phyloP scores from a whole-genome alignment of 345 rosid genomes.

The Citrus hindsii region DNA sequence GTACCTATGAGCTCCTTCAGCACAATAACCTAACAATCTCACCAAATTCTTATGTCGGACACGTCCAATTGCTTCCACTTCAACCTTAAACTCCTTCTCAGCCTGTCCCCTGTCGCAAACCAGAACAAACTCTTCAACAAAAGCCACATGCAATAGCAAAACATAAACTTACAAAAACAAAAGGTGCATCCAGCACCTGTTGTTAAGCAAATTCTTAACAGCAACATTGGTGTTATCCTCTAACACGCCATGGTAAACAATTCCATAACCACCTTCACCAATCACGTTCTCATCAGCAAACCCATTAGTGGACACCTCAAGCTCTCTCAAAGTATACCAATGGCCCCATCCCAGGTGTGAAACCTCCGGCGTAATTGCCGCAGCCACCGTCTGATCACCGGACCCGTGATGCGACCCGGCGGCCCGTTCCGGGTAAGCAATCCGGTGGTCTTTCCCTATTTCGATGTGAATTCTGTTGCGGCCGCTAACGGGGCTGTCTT shows the following conservation, averaged over 20 bases:
- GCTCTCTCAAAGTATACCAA: conserved; percentile 95
- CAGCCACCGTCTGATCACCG: conserved; percentile 47
- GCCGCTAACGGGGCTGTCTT: conserved; percentile 38
- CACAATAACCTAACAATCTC: conserved; percentile 93
- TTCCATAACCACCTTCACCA: conserved; percentile 98
- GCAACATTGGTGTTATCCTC: conserved; percentile 69
- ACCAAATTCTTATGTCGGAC: conserved; percentile 96
- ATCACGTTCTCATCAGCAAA: conserved; percentile 80
- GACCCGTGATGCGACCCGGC: conserved; percentile 50
- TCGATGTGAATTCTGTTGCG: conserved; percentile 67
- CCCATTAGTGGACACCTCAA: conserved; percentile 69
- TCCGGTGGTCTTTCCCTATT: conserved; percentile 82
- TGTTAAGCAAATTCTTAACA: conserved; percentile 84
- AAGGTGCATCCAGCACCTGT: conserved; percentile 37
- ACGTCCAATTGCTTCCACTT: conserved; percentile 95
- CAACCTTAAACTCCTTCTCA: conserved; percentile 95
- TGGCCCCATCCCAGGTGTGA: conserved; percentile 99
- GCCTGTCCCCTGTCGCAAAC: conserved; percentile 70
- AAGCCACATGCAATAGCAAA: conserved; percentile 11
- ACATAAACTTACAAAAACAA: neutral
- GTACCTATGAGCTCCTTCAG: conserved; percentile 93
- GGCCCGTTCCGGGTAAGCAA: conserved; percentile 67
- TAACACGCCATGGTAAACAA: conserved; percentile 79
- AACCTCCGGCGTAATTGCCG: conserved; percentile 67
- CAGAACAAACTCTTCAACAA: neutral